Evolutionary conservation across 331 rosid genomes (phyloP).

Genomic region (Quercus phellos): DNA sequence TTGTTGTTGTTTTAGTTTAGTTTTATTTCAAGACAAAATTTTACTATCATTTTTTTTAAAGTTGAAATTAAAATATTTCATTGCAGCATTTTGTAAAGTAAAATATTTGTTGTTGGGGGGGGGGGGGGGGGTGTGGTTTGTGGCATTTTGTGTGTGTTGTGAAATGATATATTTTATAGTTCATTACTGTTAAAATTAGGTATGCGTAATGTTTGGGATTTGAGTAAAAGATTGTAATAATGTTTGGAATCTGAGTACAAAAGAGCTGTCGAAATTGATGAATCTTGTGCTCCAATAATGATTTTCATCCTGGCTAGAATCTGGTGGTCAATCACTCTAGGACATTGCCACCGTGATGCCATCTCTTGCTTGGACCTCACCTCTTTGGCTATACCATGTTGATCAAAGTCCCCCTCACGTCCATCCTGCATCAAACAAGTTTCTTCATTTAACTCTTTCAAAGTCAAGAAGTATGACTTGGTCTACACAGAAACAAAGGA

Average conservation of each 20-base stretch:
- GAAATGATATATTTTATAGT: not conserved
- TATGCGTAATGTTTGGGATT: constrained; percentile 20
- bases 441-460: not conserved
- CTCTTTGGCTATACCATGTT: not conserved
- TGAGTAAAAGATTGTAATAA: constrained; percentile 11
- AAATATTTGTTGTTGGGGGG: not conserved
- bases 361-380: not conserved
- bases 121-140: not conserved
- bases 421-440: not conserved
- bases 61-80: too few relatives aligned
- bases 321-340: not conserved
- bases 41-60: too few relatives aligned
- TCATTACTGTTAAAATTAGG: not conserved
- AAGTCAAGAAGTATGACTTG: not conserved
- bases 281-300: not conserved
- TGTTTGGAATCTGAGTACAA: constrained; percentile 4
- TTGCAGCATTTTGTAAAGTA: not conserved
- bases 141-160: not conserved
- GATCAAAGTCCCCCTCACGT: not conserved
- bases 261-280: not conserved
- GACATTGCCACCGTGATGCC: not conserved
- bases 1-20: too few relatives aligned
- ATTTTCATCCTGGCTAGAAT: not conserved
- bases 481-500: not conserved
- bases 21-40: too few relatives aligned